Evolutionary conservation across 495 filamentous ascomycete species (phyloP).

Genomic region (Neurospora tetraspora): DNA sequence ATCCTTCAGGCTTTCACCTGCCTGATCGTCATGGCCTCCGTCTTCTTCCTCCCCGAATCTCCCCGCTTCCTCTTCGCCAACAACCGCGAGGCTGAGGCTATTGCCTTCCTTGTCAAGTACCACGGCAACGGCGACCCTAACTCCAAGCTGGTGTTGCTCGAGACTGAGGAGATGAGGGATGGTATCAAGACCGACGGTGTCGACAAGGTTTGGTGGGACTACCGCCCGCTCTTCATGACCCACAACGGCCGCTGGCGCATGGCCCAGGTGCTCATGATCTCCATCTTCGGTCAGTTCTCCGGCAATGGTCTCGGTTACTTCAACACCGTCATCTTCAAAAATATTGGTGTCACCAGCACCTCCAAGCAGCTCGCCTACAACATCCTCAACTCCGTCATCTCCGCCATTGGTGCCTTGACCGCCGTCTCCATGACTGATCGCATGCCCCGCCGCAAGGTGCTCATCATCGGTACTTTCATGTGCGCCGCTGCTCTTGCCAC

Average conservation of each 20-base stretch:
- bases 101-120: constrained; percentile 45
- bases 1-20: constrained; percentile 36
- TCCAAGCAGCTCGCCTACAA: constrained; percentile 34
- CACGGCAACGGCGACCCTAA: constrained; percentile 47
- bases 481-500: constrained; percentile 41
- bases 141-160: constrained; percentile 43
- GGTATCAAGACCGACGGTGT: constrained; percentile 45
- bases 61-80: constrained; percentile 53
- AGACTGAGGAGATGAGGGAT: constrained; percentile 51
- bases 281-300: constrained; percentile 44
- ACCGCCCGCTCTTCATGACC: constrained; percentile 33
- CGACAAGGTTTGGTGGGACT: constrained; percentile 40
- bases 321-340: constrained; percentile 27
- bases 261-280: constrained; percentile 39
- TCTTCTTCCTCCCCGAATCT: constrained; percentile 55
- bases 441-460: constrained; percentile 36
- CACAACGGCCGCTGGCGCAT: constrained; percentile 40
- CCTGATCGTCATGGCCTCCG: constrained; percentile 36
- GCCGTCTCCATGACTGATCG: constrained; percentile 32
- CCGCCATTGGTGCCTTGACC: constrained; percentile 33
- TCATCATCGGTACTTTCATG: constrained; percentile 32
- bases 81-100: constrained; percentile 40
- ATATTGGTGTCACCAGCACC: constrained; percentile 21
- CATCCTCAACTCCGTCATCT: constrained; percentile 35
- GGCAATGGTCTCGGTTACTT: constrained; percentile 38